Base-by-base conservation (phyloP, 1,284 basidiomycete genomes). In the Pisolithus thermaeus region DNA sequence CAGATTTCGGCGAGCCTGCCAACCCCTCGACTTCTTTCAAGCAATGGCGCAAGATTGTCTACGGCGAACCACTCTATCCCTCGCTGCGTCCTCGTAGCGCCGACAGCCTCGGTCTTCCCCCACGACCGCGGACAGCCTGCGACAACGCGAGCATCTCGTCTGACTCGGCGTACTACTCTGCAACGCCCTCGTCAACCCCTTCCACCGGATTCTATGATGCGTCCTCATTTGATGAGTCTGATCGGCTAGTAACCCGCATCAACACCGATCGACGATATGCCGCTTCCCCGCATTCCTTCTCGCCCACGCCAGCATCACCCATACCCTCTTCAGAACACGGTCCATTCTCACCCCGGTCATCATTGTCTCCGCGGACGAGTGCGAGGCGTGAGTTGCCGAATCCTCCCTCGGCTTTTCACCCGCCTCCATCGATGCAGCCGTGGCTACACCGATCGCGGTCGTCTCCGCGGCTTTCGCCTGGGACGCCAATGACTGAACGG, bases 1-100 rank as follows among this genome's bases (percentile, higher is more conserved):
- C 56, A 65, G 42, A 54, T 58, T 7, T 62, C 68, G 27, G 8
- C 3, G 58, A 62, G 11, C 54, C 59, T 0, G 63, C 65, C 4
- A 58, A 54, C 7, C 25, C 58, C 5, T 62, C 66, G 7, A 59
- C 65, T 16, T 63, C 51, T 43, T 57, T 51, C 8, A 61, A 52
- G 57, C 72, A 61, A 56, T 73, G 64, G 70, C 70, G 65, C 7
- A 72, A 75, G 54, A 71, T 73, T 9, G 55, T 71, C 2, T 70
- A 74, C 45, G 69, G 72, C 1, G 70, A 73, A 50, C 68, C 73
- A 1, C 59, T 73, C 2, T 74, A 71, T 51, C 73, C 73, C 12
- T 65, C 65, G 18, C 55, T 72, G 22, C 64, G 64, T 16, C 59
- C 62, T 4, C 58, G 63, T 16, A 69, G 65, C 44, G 61, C 60